Base-by-base conservation (phyloP, 257 asterid genomes). In the Craterostigma plantagineum region DNA sequence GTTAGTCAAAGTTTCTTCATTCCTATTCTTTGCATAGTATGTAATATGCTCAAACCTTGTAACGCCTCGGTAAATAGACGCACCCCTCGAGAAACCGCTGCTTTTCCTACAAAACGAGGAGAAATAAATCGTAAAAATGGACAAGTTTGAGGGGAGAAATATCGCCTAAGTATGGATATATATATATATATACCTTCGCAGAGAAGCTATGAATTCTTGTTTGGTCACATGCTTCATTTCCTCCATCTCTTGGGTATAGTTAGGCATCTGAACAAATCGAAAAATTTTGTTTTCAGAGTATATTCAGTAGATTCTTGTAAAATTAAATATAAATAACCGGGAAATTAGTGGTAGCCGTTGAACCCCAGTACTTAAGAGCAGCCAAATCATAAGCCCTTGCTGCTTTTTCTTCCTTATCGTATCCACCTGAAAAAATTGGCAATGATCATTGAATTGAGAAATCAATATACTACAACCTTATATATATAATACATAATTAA, bases 351-450 rank as follows among this genome's bases (percentile, higher is more conserved):
- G 92, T 85, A 34, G 96, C 94, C n/a, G 73, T 60, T 14, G 92
- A 53, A 48, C 96, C 96, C 96, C 96, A 85, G 56, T 85, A 85
- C 45, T 80, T 85, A 27, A 85, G 80, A 14, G 96, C 94, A 18
- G 96, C 96, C 68, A 85, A 59, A 66, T 85, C 96, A 42, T 85
- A 85, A 7, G 96, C 56, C 50, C 93, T 65, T 3, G 94, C 96
- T 0, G 96, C 96, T 71, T 68, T 80, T 6, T 80, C 96, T 68
- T 85, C 96, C 47, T 81, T 81, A 54, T 85, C 96, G 61, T 85
- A 85, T 4, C 96, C 96, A 63, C 96, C 96, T 77, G 61, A 7
- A 33, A 34, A 17, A 11, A 39, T 37, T 35, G 36, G 13, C 63
- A 1, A 34, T 17, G 10, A 45, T 8, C 30, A 43, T 45, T 41